A percentile compares a stretch with the other conserved stretches of the same genome.
These are phyloP conservation scores for Didymellaceae sp. DNA, from an alignment of 2,329 filamentous ascomycete species.

Conservation along the genomic window DNA sequence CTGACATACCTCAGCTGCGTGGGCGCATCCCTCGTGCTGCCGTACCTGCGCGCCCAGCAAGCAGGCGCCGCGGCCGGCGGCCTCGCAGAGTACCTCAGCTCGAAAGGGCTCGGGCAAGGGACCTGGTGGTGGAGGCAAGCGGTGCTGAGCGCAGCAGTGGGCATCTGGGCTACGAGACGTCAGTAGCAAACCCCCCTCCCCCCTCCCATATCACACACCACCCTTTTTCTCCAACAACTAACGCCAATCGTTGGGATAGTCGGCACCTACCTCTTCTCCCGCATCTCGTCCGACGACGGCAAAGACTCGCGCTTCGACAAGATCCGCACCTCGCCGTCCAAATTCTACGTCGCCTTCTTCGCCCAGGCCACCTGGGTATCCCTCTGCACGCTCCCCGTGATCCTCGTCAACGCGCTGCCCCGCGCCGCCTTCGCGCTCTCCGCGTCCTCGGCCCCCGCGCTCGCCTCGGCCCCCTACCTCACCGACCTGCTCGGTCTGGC, in stretches of 20 bases:
- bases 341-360: conserved; percentile 62
- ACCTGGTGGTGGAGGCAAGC: conserved; percentile 67
- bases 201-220: not conserved
- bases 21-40: conserved; percentile 66
- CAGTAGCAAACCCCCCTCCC: conserved; percentile 26
- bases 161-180: conserved; percentile 68
- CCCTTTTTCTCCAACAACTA: no score
- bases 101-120: conserved; percentile 33
- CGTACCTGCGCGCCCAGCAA: conserved; percentile 62
- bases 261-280: conserved; percentile 68
- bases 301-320: conserved; percentile 65
- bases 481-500: conserved; percentile 65
- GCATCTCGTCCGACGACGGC: conserved; percentile 63
- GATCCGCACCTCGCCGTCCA: conserved; percentile 59
- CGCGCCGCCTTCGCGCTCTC: conserved; percentile 53
- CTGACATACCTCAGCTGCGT: conserved; percentile 71
- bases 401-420: conserved; percentile 69
- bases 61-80: conserved; percentile 54
- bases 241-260: no score
- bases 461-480: conserved; percentile 50
- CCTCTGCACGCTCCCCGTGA: conserved; percentile 69
- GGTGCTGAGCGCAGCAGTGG: conserved; percentile 61
- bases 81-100: conserved; percentile 37
- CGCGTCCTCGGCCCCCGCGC: conserved; percentile 55
- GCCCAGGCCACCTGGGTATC: conserved; percentile 73